Base-by-base conservation (phyloP, 1,284 basidiomycete species). In the Pholiota adiposa region DNA sequence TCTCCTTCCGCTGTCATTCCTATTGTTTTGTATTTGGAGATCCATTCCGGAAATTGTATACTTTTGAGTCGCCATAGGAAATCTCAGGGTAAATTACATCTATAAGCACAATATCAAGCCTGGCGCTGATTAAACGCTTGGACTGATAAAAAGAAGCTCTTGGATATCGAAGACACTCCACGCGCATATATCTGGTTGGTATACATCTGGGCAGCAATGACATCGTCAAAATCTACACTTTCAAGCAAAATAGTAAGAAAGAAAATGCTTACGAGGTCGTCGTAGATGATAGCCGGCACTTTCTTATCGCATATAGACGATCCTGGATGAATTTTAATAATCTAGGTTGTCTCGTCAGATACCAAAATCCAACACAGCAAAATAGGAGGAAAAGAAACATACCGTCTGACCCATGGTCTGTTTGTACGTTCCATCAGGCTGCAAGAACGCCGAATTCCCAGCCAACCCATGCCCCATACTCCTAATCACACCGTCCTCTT, bases 151-250 rank as follows among this genome's bases (percentile, higher is more conserved):
- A 75, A 75, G 55, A 76, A 74, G 63, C 66, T 70, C 58, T 88
- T 88, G 14, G 89, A 85, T 49, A 97, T 86, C 0, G 86, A 79
- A 0, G 93, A 95, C 5, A 96, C 94, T 25, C 90, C 91, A 3
- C 94, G 88, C 1, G 94, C 95, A 68, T 95, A 97, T 40, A 93
- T 88, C 53, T 89, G 86, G 41, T 86, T 90, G 21, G 95, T 97
- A 70, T 91, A 88, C 19, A 94, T 83, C 93, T 93, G 54, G 50
- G 5, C 31, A 58, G 63, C 27, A 40, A 56, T n/a, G n/a, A 8
- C n/a, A 23, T 7, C 27, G 18, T 56, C 27, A 61, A 62, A 50
- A 33, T 46, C 12, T 16, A 14, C 21, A 33, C 58, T 19, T n/a
- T n/a, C n/a, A 57, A 12, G 23, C 33, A 34, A 11, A 12, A 1